Percentiles rank a stretch among this genome's conserved stretches.
These are phyloP conservation scores for Fusarium gaditjirri DNA, from an alignment of 2,329 filamentous ascomycete species.

Conservation along the genomic window DNA sequence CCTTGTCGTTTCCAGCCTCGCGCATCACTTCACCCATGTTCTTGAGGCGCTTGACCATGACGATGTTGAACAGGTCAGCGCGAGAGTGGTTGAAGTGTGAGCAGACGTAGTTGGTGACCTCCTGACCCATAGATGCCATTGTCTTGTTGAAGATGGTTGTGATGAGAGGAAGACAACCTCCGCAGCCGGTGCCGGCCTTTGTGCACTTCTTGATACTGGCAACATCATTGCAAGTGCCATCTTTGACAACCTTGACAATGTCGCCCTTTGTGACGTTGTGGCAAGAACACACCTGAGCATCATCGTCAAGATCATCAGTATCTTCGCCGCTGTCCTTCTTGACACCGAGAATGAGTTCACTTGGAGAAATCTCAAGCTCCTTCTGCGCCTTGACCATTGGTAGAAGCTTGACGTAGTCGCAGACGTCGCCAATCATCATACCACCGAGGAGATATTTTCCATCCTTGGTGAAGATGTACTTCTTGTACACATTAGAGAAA, in stretches of 20 bases:
- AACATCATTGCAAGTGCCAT: conserved; percentile 82
- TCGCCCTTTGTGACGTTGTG: conserved; percentile 93
- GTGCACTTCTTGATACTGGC: conserved; percentile 89
- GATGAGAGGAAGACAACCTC: conserved; percentile 88
- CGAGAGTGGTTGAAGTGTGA: conserved; percentile 86
- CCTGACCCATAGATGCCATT: conserved; percentile 85
- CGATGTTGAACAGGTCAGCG: conserved; percentile 89
- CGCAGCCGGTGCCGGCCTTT: conserved; percentile 90
- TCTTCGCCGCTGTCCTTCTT: conserved; percentile 78
- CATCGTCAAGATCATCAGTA: conserved; percentile 81
- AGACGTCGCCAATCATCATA: conserved; percentile 96
- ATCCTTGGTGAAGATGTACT: conserved; percentile 89
- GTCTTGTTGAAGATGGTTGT: conserved; percentile 91
- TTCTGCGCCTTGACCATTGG: conserved; percentile 89
- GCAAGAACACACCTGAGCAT: conserved; percentile 91
- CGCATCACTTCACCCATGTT: conserved; percentile 82
- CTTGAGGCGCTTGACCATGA: conserved; percentile 81
- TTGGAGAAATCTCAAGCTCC: conserved; percentile 78
- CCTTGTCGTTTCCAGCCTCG: conserved; percentile 75
- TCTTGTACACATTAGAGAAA: conserved; percentile 90
- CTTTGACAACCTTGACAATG: conserved; percentile 76
- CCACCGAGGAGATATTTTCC: conserved; percentile 92
- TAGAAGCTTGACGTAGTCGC: conserved; percentile 89
- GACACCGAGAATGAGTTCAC: conserved; percentile 84
- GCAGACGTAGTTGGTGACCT: conserved; percentile 88